Percentiles rank a stretch among this genome's conserved stretches.
Evolutionary conservation across 116 monocot genomes (phyloP).

Genomic region (Papilionanthe hybrid): DNA sequence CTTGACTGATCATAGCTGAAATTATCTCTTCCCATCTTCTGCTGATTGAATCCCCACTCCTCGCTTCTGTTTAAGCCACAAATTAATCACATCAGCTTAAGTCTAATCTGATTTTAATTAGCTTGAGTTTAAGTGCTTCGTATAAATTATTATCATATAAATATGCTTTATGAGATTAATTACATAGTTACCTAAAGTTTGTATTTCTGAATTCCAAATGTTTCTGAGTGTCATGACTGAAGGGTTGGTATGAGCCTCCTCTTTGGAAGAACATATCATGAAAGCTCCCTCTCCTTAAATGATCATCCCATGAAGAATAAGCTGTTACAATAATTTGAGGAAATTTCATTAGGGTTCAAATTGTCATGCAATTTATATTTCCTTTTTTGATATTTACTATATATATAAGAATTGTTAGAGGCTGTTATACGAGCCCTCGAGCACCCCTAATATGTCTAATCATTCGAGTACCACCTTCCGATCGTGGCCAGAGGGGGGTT

Average conservation of each 20-base stretch:
- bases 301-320: slow-evolving; percentile 39
- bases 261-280: slow-evolving; percentile 33
- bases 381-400: no score
- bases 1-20: slow-evolving; percentile 21
- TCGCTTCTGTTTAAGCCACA: slow-evolving; percentile 12
- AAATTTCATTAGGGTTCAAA: not conserved
- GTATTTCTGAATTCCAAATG: slow-evolving; percentile 33
- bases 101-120: not conserved
- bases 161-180: no score
- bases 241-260: slow-evolving; percentile 20
- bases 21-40: not conserved
- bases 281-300: slow-evolving; percentile 19
- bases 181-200: slow-evolving; percentile 33
- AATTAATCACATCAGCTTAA: not conserved
- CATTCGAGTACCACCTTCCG: no score
- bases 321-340: slow-evolving; percentile 12
- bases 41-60: slow-evolving; percentile 46
- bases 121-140: no score
- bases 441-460: no score
- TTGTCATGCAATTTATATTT: not conserved
- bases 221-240: slow-evolving; percentile 32
- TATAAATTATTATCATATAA: no score
- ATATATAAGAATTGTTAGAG: no score
- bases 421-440: no score
- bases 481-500: no score